A percentile compares a stretch with the other conserved stretches of the same genome.
Evolutionary conservation across 2,329 filamentous ascomycete species (phyloP).

Genomic region (Macrophomina pseudophaseolina): DNA sequence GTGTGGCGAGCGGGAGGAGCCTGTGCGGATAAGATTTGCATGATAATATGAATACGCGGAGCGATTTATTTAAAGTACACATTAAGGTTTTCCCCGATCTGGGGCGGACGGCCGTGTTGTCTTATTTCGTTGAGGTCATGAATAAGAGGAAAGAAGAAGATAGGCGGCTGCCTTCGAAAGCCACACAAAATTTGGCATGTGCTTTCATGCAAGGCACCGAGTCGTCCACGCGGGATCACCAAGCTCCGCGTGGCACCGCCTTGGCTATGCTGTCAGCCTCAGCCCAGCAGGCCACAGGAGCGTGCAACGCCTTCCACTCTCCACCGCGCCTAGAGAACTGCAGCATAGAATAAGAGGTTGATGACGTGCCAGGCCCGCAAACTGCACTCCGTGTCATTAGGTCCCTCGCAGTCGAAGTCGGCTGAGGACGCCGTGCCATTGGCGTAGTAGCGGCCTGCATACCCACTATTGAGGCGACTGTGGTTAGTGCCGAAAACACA

Average conservation of each 20-base stretch:
- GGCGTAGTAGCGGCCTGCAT: neutral
- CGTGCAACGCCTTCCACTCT: neutral
- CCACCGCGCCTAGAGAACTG: constrained; percentile 8
- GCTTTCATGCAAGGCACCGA: constrained; percentile 10
- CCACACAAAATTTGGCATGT: neutral
- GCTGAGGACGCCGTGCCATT: neutral
- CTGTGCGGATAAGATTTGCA: neutral
- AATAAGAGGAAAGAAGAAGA: neutral
- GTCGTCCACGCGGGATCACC: constrained; percentile 13
- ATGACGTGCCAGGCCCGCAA: constrained; percentile 8
- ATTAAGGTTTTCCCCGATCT: constrained; percentile 13
- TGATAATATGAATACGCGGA: neutral
- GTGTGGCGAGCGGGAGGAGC: neutral
- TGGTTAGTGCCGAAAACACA: neutral
- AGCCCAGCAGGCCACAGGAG: neutral
- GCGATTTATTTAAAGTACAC: constrained; percentile 1
- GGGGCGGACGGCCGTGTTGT: constrained; percentile 2
- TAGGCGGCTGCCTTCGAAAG: neutral
- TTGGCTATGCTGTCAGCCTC: constrained; percentile 9
- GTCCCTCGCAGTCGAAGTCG: neutral
- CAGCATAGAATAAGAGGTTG: neutral
- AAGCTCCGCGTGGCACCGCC: constrained; percentile 16
- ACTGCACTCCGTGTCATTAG: neutral
- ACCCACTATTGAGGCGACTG: too few relatives aligned
- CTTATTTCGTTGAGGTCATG: constrained; percentile 12